Evolutionary conservation across 2,329 filamentous ascomycete species (phyloP), one percentile per base, ranked within the genome.

Genomic region (Calonectria hongkongensis): DNA sequence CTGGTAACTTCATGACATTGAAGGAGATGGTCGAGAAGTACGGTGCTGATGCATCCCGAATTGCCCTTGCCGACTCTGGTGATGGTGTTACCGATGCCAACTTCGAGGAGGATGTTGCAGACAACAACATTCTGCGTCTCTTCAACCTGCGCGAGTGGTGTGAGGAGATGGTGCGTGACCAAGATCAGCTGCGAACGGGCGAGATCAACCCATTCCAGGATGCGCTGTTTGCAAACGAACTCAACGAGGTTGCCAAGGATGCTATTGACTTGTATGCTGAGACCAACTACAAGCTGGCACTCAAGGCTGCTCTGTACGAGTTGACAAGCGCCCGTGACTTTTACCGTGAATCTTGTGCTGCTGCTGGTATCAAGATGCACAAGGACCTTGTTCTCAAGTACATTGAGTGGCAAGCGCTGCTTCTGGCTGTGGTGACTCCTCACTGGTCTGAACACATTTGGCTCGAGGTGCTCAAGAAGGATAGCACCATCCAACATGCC

Each of bases 391-490:
- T 96, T 39, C 86, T 91, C 78, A 91, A 93, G 78, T 99, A 97
- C 85, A 92, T 98, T 77, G 94, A 97, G 85, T 89, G 97, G 25
- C 96, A 98, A 84, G 92, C 94, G 56, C 89, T 98, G 64, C 89
- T 98, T 81, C 87, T 98, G 78, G 90, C 93, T 3, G 94, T 95
- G 65, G 92, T 98, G 74, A 93, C 96, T 2, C 96, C 97, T 71
- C 97, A 99, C 85, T 98, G 95, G 93, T 89, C 95, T 58, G 97
- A 99, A 82, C 94, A 98, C 85, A 92, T 99, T 82, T 98, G 95
- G 95, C 91, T 94, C 68, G 96, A 98, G 85, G 92, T 98, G 2
- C 91, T 99, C 73, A 91, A 94, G 82, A 95, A 94, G 87, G 84
- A 90, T 43, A 86, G 88, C 68, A 94, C 93, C 9, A 91, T 99